Evolutionary conservation across 805 yeast genomes (phyloP), one percentile per base, ranked within the genome.

Genomic region (Nakazawaea wickerhamii): DNA sequence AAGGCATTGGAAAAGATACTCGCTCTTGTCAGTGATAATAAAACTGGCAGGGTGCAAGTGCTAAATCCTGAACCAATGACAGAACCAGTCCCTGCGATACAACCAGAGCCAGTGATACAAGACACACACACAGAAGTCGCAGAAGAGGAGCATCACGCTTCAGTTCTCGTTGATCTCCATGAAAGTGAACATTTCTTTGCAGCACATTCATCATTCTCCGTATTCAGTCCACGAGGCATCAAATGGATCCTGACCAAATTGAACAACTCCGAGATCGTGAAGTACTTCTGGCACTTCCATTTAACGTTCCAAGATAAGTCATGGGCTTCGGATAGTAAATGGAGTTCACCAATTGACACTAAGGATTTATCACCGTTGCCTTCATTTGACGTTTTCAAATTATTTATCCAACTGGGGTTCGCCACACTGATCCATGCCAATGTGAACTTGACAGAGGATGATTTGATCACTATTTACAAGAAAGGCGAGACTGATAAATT

Each of bases 221-320:
- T 71, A n/a, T 60, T 71, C 36, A 64, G 73, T 5, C 50, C 58
- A 3, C 46, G 51, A 30, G 77, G 79, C 9, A 28, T 72, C 5
- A 50, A 53, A 30, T 68, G 76, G 75, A 48, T 73, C 8, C 52
- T 55, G 9, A 43, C 42, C 10, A 45, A 46, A 14, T 22, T 59
- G 18, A 44, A 52, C 20, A 34, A 54, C 30, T 43, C 48, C 1
- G 37, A 43, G 3, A 30, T 41, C 6, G 30, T 59, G 17, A 20
- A 36, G 6, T 62, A 59, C 1, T 56, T 65, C 33, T 48, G 50
- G 20, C 44, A 44, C 3, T 30, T 66, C 10, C 49, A 58, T 13
- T 23, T 46, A 4, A 47, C 44, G 13, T 44, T 55, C 0, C 45
- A 51, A 14, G 42, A 46, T 1, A 31, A 51, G 5, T 61, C 60